Percentiles rank a stretch among this genome's conserved stretches.
phyloP scores from a whole-genome alignment of 2,329 filamentous ascomycete species.

The Nannizziopsis arthrosporioides region DNA sequence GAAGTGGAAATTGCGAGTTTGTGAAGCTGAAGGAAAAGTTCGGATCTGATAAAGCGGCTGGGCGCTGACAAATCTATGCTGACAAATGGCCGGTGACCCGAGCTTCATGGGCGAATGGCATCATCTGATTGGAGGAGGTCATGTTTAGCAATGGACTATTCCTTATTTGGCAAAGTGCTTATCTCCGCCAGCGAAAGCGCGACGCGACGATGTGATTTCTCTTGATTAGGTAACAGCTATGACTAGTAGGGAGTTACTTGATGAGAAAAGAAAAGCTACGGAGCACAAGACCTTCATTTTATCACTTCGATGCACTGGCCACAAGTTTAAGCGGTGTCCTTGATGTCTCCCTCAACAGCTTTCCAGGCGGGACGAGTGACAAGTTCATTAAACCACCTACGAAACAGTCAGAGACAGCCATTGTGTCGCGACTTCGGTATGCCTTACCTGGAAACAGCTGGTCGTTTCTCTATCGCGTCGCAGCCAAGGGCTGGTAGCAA shows the following conservation, averaged over 20 bases:
- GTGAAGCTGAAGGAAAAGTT: background rate
- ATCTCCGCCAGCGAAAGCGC: too few relatives aligned
- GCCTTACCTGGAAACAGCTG: constrained; percentile 11
- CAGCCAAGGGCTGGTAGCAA: background rate
- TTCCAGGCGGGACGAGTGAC: constrained; percentile 7
- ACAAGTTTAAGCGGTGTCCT: constrained; percentile 2
- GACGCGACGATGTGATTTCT: too few relatives aligned
- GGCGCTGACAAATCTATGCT: background rate
- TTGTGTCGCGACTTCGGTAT: background rate
- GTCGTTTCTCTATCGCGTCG: constrained; percentile 9
- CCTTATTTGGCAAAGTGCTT: too few relatives aligned
- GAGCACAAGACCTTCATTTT: too few relatives aligned
- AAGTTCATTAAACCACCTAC: constrained; percentile 12
- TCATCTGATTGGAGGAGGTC: background rate
- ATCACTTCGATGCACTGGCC: background rate
- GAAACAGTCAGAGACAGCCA: background rate
- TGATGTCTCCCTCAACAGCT: constrained; percentile 4
- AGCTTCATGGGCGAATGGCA: background rate
- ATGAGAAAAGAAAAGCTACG: too few relatives aligned
- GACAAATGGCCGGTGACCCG: constrained; percentile 10
- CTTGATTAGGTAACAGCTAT: too few relatives aligned
- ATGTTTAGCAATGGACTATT: too few relatives aligned
- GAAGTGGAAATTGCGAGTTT: background rate
- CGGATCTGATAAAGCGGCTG: constrained; percentile 9
- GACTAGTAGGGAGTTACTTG: too few relatives aligned